Conservation (phyloP, 805 yeast genomes). For the Ogataea wickerhamii region DNA sequence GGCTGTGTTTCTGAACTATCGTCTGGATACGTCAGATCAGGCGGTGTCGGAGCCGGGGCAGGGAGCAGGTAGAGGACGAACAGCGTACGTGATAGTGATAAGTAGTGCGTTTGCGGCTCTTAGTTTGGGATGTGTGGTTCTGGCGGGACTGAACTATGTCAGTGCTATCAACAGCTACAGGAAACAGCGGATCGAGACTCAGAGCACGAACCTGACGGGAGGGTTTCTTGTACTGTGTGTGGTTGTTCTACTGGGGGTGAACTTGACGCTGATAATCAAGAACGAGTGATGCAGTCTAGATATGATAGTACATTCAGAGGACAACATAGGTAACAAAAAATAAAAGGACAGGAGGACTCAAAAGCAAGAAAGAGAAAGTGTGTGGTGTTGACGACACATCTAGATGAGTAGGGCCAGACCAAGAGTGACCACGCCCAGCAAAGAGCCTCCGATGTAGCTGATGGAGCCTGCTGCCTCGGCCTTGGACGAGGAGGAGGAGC, state of each 20-base stretch:
- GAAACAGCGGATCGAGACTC: constrained; percentile 37
- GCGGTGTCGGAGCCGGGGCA: constrained; percentile 5
- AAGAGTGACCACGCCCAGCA: not conserved
- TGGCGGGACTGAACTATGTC: constrained; percentile 41
- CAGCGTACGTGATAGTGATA: constrained; percentile 29
- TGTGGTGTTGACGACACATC: not conserved
- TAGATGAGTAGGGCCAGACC: not conserved
- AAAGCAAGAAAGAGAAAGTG: not conserved
- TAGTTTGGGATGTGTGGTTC: constrained; percentile 36
- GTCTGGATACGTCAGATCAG: constrained; percentile 33
- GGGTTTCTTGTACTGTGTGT: constrained; percentile 34
- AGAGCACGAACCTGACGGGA: constrained; percentile 34
- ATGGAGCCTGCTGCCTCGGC: constrained; percentile 1
- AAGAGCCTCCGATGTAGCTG: not conserved
- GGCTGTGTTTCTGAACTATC: constrained; percentile 44
- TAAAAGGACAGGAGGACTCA: not conserved
- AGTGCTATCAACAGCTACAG: constrained; percentile 44
- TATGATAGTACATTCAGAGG: not conserved
- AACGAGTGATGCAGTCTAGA: constrained; percentile 2
- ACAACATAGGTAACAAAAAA: not conserved
- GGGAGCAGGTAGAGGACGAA: not conserved
- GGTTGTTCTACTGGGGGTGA: constrained; percentile 35
- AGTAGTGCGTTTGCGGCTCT: constrained; percentile 37
- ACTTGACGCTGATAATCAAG: constrained; percentile 27
- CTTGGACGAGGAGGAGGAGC: not conserved